These are phyloP conservation scores for Leccinum barrowsii DNA, from an alignment of 768 basidiomycete genomes.

Conservation along the genomic window DNA sequence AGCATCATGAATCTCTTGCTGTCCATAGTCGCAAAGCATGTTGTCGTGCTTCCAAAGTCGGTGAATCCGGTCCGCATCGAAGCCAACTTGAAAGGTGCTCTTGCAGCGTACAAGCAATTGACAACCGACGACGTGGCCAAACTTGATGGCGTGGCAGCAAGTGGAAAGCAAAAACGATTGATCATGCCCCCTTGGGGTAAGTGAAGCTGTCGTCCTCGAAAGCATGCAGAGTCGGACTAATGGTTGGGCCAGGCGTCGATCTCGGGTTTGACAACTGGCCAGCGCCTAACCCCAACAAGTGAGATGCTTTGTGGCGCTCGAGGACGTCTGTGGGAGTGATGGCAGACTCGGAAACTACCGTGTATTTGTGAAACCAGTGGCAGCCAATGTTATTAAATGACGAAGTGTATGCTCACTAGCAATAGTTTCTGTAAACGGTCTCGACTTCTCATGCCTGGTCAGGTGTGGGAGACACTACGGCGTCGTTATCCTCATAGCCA, in stretches of 20 bases:
- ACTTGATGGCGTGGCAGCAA: conserved; percentile 53
- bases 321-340: background rate
- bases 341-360: background rate
- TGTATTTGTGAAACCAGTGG: background rate
- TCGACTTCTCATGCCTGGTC: background rate
- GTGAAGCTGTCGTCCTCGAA: conserved; percentile 24
- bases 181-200: conserved; percentile 69
- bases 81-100: conserved; percentile 51
- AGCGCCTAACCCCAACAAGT: conserved; percentile 3
- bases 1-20: background rate
- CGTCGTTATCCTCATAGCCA: background rate
- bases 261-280: conserved; percentile 72
- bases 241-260: conserved; percentile 45
- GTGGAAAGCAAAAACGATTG: conserved; percentile 67
- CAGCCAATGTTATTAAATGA: background rate
- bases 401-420: background rate
- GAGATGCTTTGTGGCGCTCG: background rate
- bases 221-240: conserved; percentile 10
- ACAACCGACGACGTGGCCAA: conserved; percentile 47
- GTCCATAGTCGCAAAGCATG: conserved; percentile 53
- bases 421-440: background rate
- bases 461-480: conserved; percentile 1
- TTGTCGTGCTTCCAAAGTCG: conserved; percentile 72
- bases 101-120: conserved; percentile 45
- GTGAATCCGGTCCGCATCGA: conserved; percentile 68